phyloP scores from a whole-genome alignment of 768 basidiomycete genomes.

The Kwoniella botswanensis region DNA sequence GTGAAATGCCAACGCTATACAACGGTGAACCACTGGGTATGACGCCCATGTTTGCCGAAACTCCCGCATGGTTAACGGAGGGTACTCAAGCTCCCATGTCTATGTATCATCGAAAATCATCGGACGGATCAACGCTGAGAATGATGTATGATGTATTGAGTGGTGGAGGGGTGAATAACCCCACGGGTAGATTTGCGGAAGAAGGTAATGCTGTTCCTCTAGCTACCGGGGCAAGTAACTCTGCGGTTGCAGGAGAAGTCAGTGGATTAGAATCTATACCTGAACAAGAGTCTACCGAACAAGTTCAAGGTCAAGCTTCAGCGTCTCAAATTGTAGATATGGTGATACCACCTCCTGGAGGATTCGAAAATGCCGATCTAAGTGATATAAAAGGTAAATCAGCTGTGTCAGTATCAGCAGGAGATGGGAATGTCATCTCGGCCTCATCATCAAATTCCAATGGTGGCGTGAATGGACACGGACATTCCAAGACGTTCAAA shows the following conservation, averaged over 20 bases:
- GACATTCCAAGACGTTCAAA: constrained; percentile 6
- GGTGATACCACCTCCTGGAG: constrained; percentile 13
- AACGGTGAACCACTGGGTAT: constrained; percentile 32
- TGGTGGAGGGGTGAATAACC: neutral
- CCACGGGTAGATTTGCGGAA: constrained; percentile 21
- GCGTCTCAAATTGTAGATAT: constrained; percentile 3
- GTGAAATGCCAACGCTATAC: constrained; percentile 33
- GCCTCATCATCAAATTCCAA: neutral
- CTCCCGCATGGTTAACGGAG: constrained; percentile 46
- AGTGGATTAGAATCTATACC: constrained; percentile 15
- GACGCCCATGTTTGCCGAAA: constrained; percentile 42
- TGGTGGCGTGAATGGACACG: too few species aligned
- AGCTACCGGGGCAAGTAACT: neutral
- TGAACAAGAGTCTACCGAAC: neutral
- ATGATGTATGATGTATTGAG: constrained; percentile 46
- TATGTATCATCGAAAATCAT: constrained; percentile 48
- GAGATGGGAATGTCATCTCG: neutral
- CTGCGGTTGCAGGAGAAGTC: neutral
- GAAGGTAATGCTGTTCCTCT: constrained; percentile 12
- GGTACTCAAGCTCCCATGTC: constrained; percentile 33
- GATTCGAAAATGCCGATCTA: constrained; percentile 15
- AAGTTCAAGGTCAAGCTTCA: neutral
- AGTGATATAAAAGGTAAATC: constrained; percentile 13
- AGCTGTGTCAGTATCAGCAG: constrained; percentile 10
- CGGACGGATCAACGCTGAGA: constrained; percentile 38